Base-by-base conservation (phyloP, 805 yeast species). In the Metschnikowia amazonensis region DNA sequence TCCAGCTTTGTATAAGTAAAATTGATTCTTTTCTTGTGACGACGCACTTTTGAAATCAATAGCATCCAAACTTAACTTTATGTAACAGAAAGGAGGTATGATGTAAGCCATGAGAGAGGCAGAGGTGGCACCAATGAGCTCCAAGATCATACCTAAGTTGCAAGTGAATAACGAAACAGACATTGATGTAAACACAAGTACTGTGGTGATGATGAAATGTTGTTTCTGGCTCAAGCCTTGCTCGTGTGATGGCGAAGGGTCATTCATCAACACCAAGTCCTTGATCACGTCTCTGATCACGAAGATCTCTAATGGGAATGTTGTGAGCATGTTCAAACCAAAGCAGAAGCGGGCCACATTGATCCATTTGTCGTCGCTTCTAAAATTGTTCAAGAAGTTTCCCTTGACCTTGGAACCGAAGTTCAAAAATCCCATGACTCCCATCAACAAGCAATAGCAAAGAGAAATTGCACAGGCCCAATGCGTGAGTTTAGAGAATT, bases 91-190 rank as follows among this genome's bases (percentile, higher is more conserved):
- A 3, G 97, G 96, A 0, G 98, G 98, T 14, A 90, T 67, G 18
- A 90, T 88, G 60, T 87, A 90, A 0, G 98, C 97, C 84, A 92
- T 83, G 31, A 86, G 70, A 16, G 95, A 88, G 0, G 97, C 97
- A 0, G 96, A 85, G 0, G 96, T 85, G 0, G 97, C 90, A 1
- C 98, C 98, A 27, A 89, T 89, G 3, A 90, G 72, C 60, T 92
- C 97, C 33, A 90, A 71, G 24, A 92, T 83, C 10, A 94, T 86
- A 1, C 98, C 98, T 45, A 90, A 71, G 53, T 89, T 88, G 59
- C 97, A 90, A 0, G 97, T 88, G 46, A 81, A 65, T 27, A 92
- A 67, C 0, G 97, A 76, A 2, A 89, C 82, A 0, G 78, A 58
- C 90, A 89, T 85, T 0, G 96, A 84, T 0, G 78, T 48, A 24